phyloP scores from a whole-genome alignment of 805 yeast genomes.

The Myxozyma sirexii region DNA sequence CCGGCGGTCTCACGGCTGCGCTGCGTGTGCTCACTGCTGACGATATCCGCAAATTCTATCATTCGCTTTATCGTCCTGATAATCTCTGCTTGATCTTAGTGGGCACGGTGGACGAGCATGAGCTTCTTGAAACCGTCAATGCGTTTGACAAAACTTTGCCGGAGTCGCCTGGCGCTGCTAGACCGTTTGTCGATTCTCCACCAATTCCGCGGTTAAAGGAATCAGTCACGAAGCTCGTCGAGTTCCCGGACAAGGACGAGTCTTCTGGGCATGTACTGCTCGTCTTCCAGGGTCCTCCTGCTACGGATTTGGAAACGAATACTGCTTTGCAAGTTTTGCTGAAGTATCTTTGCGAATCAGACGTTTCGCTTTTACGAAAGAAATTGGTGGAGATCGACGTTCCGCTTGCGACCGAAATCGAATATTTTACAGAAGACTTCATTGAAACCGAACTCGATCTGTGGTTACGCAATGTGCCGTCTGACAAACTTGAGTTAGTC shows the following conservation, averaged over 20 bases:
- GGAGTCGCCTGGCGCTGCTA: neutral
- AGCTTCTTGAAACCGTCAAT: constrained; percentile 61
- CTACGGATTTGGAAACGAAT: constrained; percentile 53
- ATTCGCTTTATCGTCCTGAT: constrained; percentile 71
- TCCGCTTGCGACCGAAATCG: constrained; percentile 75
- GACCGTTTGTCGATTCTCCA: constrained; percentile 73
- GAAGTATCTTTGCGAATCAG: constrained; percentile 72
- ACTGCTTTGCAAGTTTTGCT: constrained; percentile 74
- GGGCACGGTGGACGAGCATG: constrained; percentile 82
- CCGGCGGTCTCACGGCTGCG: constrained; percentile 86
- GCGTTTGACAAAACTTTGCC: constrained; percentile 64
- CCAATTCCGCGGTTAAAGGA: constrained; percentile 50
- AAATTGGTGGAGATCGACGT: constrained; percentile 76
- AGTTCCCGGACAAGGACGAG: constrained; percentile 90
- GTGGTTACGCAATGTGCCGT: constrained; percentile 57
- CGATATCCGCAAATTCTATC: constrained; percentile 76
- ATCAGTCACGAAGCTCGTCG: constrained; percentile 54
- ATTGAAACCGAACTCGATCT: constrained; percentile 61
- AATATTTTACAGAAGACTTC: constrained; percentile 74
- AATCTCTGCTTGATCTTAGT: constrained; percentile 79
- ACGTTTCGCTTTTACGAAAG: constrained; percentile 73
- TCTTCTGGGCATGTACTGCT: constrained; percentile 73
- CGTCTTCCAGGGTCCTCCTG: constrained; percentile 81
- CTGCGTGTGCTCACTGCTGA: constrained; percentile 72
- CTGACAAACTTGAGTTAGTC: constrained; percentile 58